Evolutionary conservation across 371 early-diverging fungal species (phyloP).

Genomic region (Rhizomucor pusillus): DNA sequence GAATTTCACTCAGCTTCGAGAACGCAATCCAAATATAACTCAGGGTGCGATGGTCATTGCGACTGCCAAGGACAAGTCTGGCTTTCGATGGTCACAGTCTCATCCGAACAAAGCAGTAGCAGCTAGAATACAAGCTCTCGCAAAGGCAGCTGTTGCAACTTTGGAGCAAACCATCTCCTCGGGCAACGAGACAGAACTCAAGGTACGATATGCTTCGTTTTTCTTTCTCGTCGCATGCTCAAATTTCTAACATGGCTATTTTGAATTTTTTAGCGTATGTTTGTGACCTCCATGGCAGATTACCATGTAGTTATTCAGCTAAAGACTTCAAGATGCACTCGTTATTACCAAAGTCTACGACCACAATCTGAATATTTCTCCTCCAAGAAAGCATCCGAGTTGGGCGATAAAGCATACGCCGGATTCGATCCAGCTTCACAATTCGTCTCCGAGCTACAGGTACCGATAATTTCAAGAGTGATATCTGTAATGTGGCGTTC

Average conservation of each 20-base stretch:
- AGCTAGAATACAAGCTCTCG: slow-evolving; percentile 59
- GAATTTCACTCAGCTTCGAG: slow-evolving; percentile 43
- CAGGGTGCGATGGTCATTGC: slow-evolving; percentile 65
- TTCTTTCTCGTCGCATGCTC: background rate
- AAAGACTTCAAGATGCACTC: slow-evolving; percentile 51
- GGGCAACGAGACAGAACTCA: slow-evolving; percentile 23
- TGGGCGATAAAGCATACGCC: slow-evolving; percentile 42
- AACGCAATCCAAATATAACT: slow-evolving; percentile 39
- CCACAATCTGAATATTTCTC: slow-evolving; percentile 44
- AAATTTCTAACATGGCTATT: background rate
- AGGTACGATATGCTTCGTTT: slow-evolving; percentile 18
- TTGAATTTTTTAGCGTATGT: slow-evolving; percentile 44
- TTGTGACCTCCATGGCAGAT: slow-evolving; percentile 67
- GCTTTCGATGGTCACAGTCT: slow-evolving; percentile 51
- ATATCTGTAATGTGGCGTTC: no score
- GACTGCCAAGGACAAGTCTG: slow-evolving; percentile 59
- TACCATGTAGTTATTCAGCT: slow-evolving; percentile 69
- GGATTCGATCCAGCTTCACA: slow-evolving; percentile 66
- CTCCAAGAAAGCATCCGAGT: slow-evolving; percentile 24
- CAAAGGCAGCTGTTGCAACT: slow-evolving; percentile 57
- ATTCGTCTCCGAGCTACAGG: slow-evolving; percentile 63
- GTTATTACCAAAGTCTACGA: slow-evolving; percentile 58
- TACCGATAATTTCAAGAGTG: slow-evolving; percentile 8
- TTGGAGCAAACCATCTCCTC: slow-evolving; percentile 28
- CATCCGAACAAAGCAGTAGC: slow-evolving; percentile 56